Conservation (phyloP, 1,284 basidiomycete genomes). For the Athelia sp. region DNA sequence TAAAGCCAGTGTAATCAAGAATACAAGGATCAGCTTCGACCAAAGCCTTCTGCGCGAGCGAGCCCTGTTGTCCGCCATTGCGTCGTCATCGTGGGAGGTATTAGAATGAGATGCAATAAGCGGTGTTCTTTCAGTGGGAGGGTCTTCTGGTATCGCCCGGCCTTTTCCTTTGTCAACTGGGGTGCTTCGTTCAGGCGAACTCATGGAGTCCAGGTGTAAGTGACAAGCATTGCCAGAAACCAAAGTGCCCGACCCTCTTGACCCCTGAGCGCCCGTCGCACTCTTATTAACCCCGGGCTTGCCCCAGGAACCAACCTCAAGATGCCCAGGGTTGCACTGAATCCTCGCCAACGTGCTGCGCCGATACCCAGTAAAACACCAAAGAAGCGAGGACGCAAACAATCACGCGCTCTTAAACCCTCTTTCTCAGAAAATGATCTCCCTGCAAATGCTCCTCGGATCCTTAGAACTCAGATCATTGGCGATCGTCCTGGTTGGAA, state of each 20-base stretch:
- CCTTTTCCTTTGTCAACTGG: conserved; percentile 35
- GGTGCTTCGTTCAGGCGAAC: neutral
- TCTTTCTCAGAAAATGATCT: no score
- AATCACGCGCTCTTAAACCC: no score
- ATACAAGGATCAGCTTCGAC: conserved; percentile 41
- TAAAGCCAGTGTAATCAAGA: conserved; percentile 34
- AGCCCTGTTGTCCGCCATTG: conserved; percentile 15
- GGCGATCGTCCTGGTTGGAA: no score
- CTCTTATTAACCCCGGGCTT: no score
- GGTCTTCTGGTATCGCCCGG: conserved; percentile 29
- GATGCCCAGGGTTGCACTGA: no score
- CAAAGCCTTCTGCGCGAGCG: conserved; percentile 29
- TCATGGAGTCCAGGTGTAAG: neutral
- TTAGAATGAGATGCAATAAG: conserved; percentile 22
- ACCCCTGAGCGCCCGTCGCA: no score
- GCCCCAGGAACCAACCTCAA: no score
- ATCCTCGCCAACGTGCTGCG: no score
- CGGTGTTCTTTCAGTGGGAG: conserved; percentile 39
- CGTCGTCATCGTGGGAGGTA: conserved; percentile 15
- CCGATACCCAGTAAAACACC: no score
- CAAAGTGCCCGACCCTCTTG: neutral
- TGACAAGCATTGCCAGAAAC: neutral
- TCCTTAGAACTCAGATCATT: no score
- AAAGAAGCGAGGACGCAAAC: no score
- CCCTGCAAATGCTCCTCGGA: no score